phyloP scores from a whole-genome alignment of 768 basidiomycete species.

The Ramaria rubella region DNA sequence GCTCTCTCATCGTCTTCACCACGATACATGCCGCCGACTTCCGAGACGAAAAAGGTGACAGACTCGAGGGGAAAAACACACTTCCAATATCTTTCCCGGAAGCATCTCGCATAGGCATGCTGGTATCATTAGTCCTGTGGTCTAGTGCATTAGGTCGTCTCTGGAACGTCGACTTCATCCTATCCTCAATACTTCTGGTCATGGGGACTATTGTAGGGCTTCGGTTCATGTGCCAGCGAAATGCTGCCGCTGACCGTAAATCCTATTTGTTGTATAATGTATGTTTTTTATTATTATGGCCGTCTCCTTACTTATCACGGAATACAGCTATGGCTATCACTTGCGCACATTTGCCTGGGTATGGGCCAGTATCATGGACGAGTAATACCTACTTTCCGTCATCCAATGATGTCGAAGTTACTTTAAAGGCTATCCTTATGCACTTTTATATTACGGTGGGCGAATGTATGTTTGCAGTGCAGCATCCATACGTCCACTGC shows the following conservation, averaged over 20 bases:
- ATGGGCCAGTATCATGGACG: conserved; percentile 2
- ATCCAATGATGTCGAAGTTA: conserved; percentile 7
- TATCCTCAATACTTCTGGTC: conserved; percentile 10
- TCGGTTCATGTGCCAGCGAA: conserved; percentile 15
- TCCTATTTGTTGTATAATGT: conserved; percentile 28
- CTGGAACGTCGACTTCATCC: conserved; percentile 13
- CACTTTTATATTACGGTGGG: background rate
- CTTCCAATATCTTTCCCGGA: conserved; percentile 20
- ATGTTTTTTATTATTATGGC: conserved; percentile 3
- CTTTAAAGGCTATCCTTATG: conserved; percentile 4
- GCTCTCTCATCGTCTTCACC: conserved; percentile 26
- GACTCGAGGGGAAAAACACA: conserved; percentile 24
- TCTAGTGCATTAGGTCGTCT: background rate
- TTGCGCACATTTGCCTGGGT: conserved; percentile 8
- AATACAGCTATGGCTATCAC: conserved; percentile 7
- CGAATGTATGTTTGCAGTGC: background rate
- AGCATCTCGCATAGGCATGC: conserved; percentile 9
- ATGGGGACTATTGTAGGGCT: conserved; percentile 16
- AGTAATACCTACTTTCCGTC: background rate
- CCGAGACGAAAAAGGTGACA: conserved; percentile 27
- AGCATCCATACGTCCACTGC: background rate
- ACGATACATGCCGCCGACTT: conserved; percentile 36
- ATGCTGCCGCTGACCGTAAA: conserved; percentile 17
- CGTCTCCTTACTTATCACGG: background rate
- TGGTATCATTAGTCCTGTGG: conserved; percentile 13